These are phyloP conservation scores for Chalciporus chontae DNA, from an alignment of 768 basidiomycete genomes.

Conservation along the genomic window DNA sequence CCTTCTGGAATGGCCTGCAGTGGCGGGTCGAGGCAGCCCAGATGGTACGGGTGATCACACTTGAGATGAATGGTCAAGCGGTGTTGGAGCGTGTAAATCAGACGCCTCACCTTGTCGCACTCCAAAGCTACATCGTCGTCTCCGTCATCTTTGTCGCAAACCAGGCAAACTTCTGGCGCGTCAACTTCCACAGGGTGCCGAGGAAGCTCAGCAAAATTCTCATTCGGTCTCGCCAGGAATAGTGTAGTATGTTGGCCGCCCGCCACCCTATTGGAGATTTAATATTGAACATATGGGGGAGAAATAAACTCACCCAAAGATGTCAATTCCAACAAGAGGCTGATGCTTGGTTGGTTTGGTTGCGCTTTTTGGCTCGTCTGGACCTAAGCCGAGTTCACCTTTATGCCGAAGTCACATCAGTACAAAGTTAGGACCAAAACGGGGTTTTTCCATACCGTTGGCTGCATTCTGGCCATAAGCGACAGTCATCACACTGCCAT, in stretches of 20 bases:
- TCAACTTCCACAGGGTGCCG: conserved; percentile 75
- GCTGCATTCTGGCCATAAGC: conserved; percentile 84
- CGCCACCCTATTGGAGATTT: conserved; percentile 52
- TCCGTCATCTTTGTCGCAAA: conserved; percentile 67
- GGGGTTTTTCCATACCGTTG: conserved; percentile 48
- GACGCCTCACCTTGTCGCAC: conserved; percentile 75
- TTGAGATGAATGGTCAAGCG: conserved; percentile 28
- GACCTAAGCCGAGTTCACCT: conserved; percentile 81
- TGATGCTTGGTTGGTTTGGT: conserved; percentile 75
- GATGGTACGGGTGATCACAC: conserved; percentile 90
- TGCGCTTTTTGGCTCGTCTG: conserved; percentile 79
- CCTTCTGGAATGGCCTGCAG: conserved; percentile 76
- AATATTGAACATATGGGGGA: neutral
- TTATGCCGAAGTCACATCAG: conserved; percentile 3
- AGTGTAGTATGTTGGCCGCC: conserved; percentile 85
- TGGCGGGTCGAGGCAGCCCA: conserved; percentile 77
- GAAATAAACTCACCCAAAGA: conserved; percentile 60
- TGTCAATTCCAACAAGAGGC: conserved; percentile 73
- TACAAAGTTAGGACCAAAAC: neutral
- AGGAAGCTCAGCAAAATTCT: conserved; percentile 71
- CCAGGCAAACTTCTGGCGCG: conserved; percentile 64
- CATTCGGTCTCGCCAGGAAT: conserved; percentile 74
- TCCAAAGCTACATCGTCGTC: conserved; percentile 75
- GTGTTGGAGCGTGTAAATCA: neutral
- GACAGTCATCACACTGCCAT: conserved; percentile 75